Conservation (phyloP, 345 rosid species). For the Citrus trifoliata region DNA sequence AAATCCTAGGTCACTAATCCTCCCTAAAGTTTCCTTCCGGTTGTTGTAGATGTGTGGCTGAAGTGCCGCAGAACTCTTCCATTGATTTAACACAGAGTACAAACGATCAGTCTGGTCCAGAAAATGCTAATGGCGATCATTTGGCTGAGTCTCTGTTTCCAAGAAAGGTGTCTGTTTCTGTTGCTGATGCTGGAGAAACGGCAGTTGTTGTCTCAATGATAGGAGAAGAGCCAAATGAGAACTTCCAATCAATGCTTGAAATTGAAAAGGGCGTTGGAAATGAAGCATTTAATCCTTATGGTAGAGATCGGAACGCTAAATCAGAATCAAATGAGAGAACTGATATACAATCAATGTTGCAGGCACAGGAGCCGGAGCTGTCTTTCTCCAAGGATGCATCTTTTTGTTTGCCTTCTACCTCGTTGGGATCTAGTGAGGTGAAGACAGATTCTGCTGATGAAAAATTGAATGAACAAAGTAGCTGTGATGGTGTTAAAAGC, state of each 20-base stretch:
- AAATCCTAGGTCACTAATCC: conserved; percentile 6
- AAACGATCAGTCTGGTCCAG: conserved; percentile 36
- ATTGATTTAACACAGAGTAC: conserved; percentile 33
- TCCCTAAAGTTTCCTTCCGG: conserved; percentile 12
- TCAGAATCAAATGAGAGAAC: conserved; percentile 27
- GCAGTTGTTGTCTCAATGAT: conserved; percentile 87
- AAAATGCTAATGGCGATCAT: conserved; percentile 35
- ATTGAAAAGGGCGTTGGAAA: conserved; percentile 25
- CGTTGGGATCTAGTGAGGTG: conserved; percentile 28
- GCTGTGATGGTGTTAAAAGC: conserved; percentile 21
- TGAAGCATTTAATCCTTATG: conserved; percentile 31
- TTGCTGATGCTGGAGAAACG: conserved; percentile 94
- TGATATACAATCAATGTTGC: conserved; percentile 31
- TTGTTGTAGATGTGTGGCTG: conserved; percentile 59
- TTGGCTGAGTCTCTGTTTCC: conserved; percentile 48
- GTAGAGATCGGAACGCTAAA: conserved; percentile 23
- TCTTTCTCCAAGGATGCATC: conserved; percentile 45
- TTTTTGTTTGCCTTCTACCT: conserved; percentile 32
- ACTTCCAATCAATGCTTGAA: conserved; percentile 27
- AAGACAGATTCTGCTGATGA: conserved; percentile 29
- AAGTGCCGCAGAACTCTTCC: conserved; percentile 43
- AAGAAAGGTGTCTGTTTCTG: conserved; percentile 71
- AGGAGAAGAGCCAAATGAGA: conserved; percentile 46
- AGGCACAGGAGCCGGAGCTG: conserved; percentile 32
- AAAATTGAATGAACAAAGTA: conserved; percentile 17